Base-by-base conservation (phyloP, 306 rosid species). In the Sophora flavescens region DNA sequence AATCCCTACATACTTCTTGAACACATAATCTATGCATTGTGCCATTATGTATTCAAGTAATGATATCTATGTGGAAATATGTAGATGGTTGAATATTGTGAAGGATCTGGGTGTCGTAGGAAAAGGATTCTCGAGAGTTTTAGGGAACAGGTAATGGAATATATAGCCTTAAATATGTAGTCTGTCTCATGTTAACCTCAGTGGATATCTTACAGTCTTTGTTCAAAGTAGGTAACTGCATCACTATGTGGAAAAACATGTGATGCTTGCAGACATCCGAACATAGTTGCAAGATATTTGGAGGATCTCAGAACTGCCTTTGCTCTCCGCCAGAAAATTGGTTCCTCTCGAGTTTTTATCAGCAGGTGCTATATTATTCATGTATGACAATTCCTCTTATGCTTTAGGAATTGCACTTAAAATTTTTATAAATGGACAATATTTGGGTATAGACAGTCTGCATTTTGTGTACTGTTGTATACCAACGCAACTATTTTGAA, bases 81-180 rank as follows among this genome's bases (percentile, higher is more conserved):
- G 75, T 83, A 95, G 98, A 90, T 95, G 90, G 90, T 95, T 78
- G 92, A 90, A 84, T 95, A 92, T 84, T 95, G 97, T 80, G 98
- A 95, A 84, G 91, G 91, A 59, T 85, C 91, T 70, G 92, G 93
- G 70, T 95, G 98, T 78, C 96, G 98, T 38, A 88, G 98, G 83
- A 87, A 90, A 89, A 86, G 76, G 58, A 90, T 95, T 84, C 93
- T 95, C 6, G 89, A 92, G 86, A 89, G 86, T 77, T 95, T 95
- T 81, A 97, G 92, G 56, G 97, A 95, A 70, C 84, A 90, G 97
- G 98, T 95, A 85, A 38, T 54, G 71, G 56, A 63, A 75, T 76
- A 38, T 60, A n/a, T 45, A 8, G 65, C 48, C 13, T 13, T 66
- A 6, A 64, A 58, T 68, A 54, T 82, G 64, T 76, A 47, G 45